Conservation (phyloP, 2,329 filamentous ascomycete species). For the Verticillium klebahnii region DNA sequence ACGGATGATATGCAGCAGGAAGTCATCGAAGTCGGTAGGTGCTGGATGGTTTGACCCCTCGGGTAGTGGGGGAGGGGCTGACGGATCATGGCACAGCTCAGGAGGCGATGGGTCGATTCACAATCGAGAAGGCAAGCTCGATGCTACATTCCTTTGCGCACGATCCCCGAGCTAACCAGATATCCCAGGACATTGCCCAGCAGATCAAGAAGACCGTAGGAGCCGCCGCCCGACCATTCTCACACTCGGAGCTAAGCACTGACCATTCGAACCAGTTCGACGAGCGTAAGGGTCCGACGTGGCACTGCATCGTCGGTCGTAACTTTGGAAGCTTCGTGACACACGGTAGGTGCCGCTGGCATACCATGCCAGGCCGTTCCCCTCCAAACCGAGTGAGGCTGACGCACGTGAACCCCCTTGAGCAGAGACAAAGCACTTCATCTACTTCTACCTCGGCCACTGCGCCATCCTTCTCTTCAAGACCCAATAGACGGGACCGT, state of each 20-base stretch:
- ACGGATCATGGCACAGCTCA: constrained; percentile 39
- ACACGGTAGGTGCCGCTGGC: constrained; percentile 61
- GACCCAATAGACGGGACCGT: constrained; percentile 65
- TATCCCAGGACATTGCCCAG: constrained; percentile 79
- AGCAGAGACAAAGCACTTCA: constrained; percentile 97
- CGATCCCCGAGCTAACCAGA: constrained; percentile 5
- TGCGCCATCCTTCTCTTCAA: constrained; percentile 98
- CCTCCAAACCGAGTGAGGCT: no score
- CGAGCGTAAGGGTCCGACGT: constrained; percentile 92
- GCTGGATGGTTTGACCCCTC: not conserved
- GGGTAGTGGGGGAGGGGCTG: not conserved
- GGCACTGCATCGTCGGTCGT: constrained; percentile 97
- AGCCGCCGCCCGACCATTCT: constrained; percentile 6
- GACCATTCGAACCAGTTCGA: constrained; percentile 66
- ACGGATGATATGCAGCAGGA: constrained; percentile 97
- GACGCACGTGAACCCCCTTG: not conserved
- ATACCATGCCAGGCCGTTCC: not conserved
- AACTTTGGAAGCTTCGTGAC: constrained; percentile 99
- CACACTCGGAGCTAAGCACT: not conserved
- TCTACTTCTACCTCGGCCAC: constrained; percentile 99
- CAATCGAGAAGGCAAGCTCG: constrained; percentile 52
- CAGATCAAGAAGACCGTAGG: constrained; percentile 89
- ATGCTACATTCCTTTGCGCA: not conserved
- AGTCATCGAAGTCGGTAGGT: constrained; percentile 90
- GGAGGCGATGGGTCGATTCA: constrained; percentile 59